These are phyloP conservation scores for Wickerhamiella spandovensis DNA, from an alignment of 805 yeast genomes.

Conservation along the genomic window DNA sequence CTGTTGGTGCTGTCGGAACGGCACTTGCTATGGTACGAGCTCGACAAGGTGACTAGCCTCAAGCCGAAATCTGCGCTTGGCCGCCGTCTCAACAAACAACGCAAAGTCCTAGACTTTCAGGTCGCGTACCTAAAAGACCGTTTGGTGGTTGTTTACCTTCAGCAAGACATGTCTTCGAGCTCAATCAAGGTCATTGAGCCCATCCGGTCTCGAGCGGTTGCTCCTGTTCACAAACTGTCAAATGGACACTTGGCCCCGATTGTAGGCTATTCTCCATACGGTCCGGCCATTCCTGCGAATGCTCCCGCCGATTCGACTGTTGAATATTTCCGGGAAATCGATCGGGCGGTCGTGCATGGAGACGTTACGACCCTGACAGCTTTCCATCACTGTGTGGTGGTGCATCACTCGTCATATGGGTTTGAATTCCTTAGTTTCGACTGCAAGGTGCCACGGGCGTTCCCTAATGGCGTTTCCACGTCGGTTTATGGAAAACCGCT, in stretches of 20 bases:
- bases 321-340: slow-evolving; percentile 32
- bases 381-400: slow-evolving; percentile 52
- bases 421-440: slow-evolving; percentile 52
- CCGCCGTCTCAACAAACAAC: slow-evolving; percentile 28
- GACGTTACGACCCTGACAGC: slow-evolving; percentile 50
- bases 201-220: slow-evolving; percentile 23
- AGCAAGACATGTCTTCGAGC: slow-evolving; percentile 30
- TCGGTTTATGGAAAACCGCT: slow-evolving; percentile 27
- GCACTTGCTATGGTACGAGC: slow-evolving; percentile 44
- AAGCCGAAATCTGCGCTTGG: slow-evolving; percentile 28
- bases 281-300: neutral
- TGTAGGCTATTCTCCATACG: neutral
- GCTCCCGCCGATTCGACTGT: slow-evolving; percentile 15
- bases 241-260: neutral
- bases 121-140: slow-evolving; percentile 57
- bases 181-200: slow-evolving; percentile 49
- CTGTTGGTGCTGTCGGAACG: slow-evolving; percentile 47
- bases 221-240: neutral
- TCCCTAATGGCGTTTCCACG: slow-evolving; percentile 29
- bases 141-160: slow-evolving; percentile 43
- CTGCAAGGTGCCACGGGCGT: slow-evolving; percentile 39
- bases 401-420: slow-evolving; percentile 47
- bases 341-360: slow-evolving; percentile 37
- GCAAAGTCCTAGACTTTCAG: slow-evolving; percentile 45
- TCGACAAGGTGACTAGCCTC: slow-evolving; percentile 37